phyloP scores from a whole-genome alignment of 768 basidiomycete genomes.

The Russula sp. region DNA sequence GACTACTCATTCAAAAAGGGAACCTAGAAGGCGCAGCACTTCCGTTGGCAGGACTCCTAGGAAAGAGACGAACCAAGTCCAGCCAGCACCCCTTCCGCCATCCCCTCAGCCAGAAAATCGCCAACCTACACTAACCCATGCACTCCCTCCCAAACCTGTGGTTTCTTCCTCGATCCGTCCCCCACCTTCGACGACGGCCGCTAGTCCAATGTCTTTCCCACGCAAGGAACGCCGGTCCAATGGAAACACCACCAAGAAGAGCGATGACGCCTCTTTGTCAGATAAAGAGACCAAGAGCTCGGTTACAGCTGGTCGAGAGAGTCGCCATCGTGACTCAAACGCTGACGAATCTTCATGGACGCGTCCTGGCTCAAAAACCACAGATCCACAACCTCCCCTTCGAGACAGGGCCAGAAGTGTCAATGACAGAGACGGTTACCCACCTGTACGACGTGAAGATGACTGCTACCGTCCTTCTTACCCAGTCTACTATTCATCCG shows the following conservation, averaged over 20 bases:
- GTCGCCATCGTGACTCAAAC: slow-evolving; percentile 14
- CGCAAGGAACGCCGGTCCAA: slow-evolving; percentile 31
- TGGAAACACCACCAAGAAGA: slow-evolving; percentile 17
- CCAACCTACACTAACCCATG: slow-evolving; percentile 25
- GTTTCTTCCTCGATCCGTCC: slow-evolving; percentile 26
- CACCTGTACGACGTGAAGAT: slow-evolving; percentile 18
- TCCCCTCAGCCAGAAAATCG: slow-evolving; percentile 22
- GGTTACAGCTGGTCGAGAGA: slow-evolving; percentile 15
- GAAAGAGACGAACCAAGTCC: slow-evolving; percentile 8
- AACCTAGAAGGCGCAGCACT: slow-evolving; percentile 16
- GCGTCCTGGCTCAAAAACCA: slow-evolving; percentile 16
- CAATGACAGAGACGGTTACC: slow-evolving; percentile 19
- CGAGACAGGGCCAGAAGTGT: slow-evolving; percentile 20
- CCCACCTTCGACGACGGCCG: slow-evolving; percentile 30
- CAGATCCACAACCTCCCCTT: slow-evolving; percentile 20
- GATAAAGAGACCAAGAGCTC: slow-evolving; percentile 25
- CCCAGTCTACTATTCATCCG: slow-evolving; percentile 15
- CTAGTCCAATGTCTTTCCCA: slow-evolving; percentile 31
- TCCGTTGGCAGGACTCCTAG: slow-evolving; percentile 10
- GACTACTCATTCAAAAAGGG: slow-evolving; percentile 2
- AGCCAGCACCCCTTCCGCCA: slow-evolving; percentile 14
- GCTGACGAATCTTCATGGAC: slow-evolving; percentile 28
- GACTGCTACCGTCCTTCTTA: slow-evolving; percentile 22
- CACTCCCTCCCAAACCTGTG: slow-evolving; percentile 29
- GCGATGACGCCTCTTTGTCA: slow-evolving; percentile 18